Percentiles rank a stretch among this genome's conserved stretches.
phyloP scores from a whole-genome alignment of 2,329 filamentous ascomycete genomes.

The Hypoxylon sp. region DNA sequence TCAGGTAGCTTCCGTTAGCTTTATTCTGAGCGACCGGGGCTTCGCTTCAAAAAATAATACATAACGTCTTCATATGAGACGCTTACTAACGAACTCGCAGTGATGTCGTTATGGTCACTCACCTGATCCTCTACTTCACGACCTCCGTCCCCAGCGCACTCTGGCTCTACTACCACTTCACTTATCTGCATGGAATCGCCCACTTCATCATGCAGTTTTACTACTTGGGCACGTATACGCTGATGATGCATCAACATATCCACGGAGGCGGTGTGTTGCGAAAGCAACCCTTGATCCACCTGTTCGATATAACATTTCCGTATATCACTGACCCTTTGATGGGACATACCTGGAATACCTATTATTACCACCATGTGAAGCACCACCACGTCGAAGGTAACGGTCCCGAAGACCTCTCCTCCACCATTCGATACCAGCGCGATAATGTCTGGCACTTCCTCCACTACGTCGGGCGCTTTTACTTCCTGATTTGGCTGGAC shows the following conservation, averaged over 20 bases:
- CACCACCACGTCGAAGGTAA: conserved; percentile 88
- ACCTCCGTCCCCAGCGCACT: conserved; percentile 79
- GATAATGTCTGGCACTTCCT: conserved; percentile 77
- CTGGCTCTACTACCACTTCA: conserved; percentile 75
- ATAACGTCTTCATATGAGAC: neutral
- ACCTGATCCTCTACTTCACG: conserved; percentile 79
- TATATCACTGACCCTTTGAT: conserved; percentile 82
- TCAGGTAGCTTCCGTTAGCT: neutral
- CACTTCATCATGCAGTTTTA: conserved; percentile 77
- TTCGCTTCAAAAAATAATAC: neutral
- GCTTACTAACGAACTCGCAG: conserved; percentile 30
- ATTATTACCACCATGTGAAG: conserved; percentile 89
- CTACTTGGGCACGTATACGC: conserved; percentile 81
- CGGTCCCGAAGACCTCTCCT: conserved; percentile 81
- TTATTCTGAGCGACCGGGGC: neutral
- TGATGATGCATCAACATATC: conserved; percentile 90
- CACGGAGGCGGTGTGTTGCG: conserved; percentile 79
- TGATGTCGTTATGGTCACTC: conserved; percentile 84
- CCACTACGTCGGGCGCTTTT: conserved; percentile 81
- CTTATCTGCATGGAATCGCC: conserved; percentile 75
- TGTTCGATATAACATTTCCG: conserved; percentile 77
- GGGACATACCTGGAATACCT: conserved; percentile 88
- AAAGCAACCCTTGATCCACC: conserved; percentile 59
- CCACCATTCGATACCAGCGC: conserved; percentile 82
- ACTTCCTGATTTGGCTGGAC: conserved; percentile 81